Base-by-base conservation (phyloP, 106 monocot species). In the Dendrobium huoshanense region DNA sequence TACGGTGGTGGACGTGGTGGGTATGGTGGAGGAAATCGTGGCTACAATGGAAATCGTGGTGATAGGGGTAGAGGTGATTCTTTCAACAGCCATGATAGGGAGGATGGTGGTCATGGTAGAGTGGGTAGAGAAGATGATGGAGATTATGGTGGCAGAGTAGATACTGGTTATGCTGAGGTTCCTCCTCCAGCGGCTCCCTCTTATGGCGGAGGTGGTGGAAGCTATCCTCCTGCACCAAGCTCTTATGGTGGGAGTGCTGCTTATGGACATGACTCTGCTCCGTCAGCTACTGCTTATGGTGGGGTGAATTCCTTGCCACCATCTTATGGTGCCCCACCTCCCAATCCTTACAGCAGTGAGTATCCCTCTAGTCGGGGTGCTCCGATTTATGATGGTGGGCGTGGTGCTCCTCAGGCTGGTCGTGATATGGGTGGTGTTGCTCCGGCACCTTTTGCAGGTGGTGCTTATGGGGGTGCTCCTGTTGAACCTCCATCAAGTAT, bases 321-420 rank as follows among this genome's bases (percentile, higher is more conserved):
- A 6, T 82, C 82, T 27, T 92, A 92, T 83, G 90, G 92, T 81
- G 96, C 83, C 2, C 90, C 94, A 15, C 87, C 89, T 41, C 85
- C 85, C 51, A 88, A 86, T 43, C 20, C 79, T 8, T 88, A 88
- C 82, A 67, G 70, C 20, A 41, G 83, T 83, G 87, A 85, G 75
- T 75, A 51, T 8, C 80, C 82, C 4, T 83, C 55, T 45, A 79
- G 75, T 41, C 86, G 84, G 73, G 88, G 88, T 41, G 87, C 85
- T 33, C 58, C 85, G 0, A 73, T 77, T 8, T 92, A 92, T 83
- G 87, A 85, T 70, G 89, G 93, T 73, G 93, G 93, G 15, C 92
- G 82, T 82, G 79, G 76, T 67, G 84, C 72, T 29, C 88, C 85
- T 4, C 61, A 75, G 33, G 20, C 20, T 47, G 84, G 76, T 24